Percentiles rank a stretch among this genome's conserved stretches.
Evolutionary conservation across 2,329 filamentous ascomycete species (phyloP).

Genomic region (Penicillium sp.): DNA sequence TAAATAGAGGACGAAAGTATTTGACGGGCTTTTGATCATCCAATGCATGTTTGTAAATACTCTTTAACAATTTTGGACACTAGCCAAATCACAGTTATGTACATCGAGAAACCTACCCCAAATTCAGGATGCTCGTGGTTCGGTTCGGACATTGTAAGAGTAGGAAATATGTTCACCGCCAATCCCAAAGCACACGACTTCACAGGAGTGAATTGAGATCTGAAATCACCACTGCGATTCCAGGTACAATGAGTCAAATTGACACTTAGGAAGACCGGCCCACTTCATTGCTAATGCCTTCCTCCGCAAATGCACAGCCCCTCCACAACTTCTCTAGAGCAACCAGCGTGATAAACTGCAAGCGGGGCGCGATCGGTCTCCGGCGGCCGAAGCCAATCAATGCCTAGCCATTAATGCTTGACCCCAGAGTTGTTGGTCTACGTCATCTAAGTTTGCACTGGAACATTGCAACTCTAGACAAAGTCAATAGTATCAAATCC

Average conservation of each 20-base stretch:
- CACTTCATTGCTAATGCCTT: background rate
- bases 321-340: background rate
- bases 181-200: background rate
- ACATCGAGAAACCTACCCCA: background rate
- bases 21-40: no score
- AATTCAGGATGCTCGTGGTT: background rate
- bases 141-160: background rate
- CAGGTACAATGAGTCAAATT: background rate
- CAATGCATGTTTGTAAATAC: background rate
- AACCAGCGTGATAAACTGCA: background rate
- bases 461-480: background rate
- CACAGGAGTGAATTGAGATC: background rate
- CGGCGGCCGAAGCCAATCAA: conserved; percentile 18
- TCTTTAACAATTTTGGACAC: background rate
- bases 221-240: no score
- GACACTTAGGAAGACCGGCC: background rate
- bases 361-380: conserved; percentile 11
- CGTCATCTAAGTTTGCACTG: background rate
- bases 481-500: background rate
- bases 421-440: conserved; percentile 9
- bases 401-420: conserved; percentile 8
- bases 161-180: no score
- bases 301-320: background rate
- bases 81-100: background rate
- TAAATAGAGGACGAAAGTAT: background rate